Conservation (phyloP, 768 basidiomycete genomes). For the Lactarius hengduanensis region DNA sequence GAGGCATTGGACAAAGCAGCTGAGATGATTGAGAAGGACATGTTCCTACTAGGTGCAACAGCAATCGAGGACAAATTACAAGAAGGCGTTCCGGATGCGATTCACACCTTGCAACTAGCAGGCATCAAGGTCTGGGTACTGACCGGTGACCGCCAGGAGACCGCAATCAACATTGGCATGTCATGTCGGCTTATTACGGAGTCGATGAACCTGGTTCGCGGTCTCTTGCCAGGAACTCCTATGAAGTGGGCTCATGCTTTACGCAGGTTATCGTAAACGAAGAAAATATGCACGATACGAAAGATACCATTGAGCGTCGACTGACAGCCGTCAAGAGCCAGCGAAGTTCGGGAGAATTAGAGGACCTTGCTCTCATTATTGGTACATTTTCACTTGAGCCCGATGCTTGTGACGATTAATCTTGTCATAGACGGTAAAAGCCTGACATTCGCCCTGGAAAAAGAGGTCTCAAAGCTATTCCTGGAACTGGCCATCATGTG, state of each 20-base stretch:
- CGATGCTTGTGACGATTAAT: neutral
- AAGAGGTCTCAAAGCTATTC: slow-evolving; percentile 85
- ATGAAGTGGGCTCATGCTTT: neutral
- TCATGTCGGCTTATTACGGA: slow-evolving; percentile 96
- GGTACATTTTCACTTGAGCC: slow-evolving; percentile 45
- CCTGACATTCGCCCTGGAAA: slow-evolving; percentile 88
- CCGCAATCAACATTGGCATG: slow-evolving; percentile 98
- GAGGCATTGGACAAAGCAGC: slow-evolving; percentile 94
- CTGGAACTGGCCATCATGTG: slow-evolving; percentile 96
- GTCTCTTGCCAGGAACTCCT: neutral
- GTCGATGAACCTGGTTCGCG: slow-evolving; percentile 90
- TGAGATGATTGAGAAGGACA: slow-evolving; percentile 92
- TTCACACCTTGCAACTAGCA: slow-evolving; percentile 96
- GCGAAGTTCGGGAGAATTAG: slow-evolving; percentile 84
- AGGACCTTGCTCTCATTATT: slow-evolving; percentile 93
- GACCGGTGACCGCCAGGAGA: slow-evolving; percentile 97
- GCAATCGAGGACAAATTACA: slow-evolving; percentile 99
- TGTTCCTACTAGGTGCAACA: slow-evolving; percentile 91
- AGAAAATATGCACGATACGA: slow-evolving; percentile 73
- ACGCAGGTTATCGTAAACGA: slow-evolving; percentile 91
- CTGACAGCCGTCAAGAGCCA: slow-evolving; percentile 92
- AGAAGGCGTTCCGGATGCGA: slow-evolving; percentile 97
- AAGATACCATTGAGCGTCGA: slow-evolving; percentile 85
- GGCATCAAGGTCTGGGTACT: slow-evolving; percentile 99
- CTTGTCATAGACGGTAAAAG: slow-evolving; percentile 83